Evolutionary conservation across 805 yeast species (phyloP), one percentile per base, ranked within the genome.

Genomic region (Candida fluviatilis): DNA sequence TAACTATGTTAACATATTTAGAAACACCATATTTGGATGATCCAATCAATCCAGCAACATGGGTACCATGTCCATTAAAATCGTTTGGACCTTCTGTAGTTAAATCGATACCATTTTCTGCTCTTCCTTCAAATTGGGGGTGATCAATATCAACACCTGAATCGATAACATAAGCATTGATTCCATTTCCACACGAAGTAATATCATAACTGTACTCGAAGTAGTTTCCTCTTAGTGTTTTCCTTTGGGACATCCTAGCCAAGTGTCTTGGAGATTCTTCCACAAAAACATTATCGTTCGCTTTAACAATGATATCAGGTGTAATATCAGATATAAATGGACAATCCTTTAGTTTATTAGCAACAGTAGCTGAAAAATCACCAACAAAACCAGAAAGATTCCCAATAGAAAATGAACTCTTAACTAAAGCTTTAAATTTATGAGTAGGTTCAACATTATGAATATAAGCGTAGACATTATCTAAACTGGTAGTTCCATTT

Each of bases 101-200:
- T 41, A 80, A 76, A 50, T 82, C 85, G 5, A 66, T 71, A 0
- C 90, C 90, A 41, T 60, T 54, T 5, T 46, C 49, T 5, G 82
- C 86, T 38, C 91, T 62, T 0, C 80, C 82, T 46, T 73, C 80
- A 53, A 85, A 72, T 28, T 82, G 83, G 3, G 78, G 78, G 54
- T 82, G 83, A 2, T 66, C 70, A 8, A 67, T 63, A 45, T 60
- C 62, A 10, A 85, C 77, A 2, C 99, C 98, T 1, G 95, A 84
- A 58, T 90, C 98, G 35, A 89, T 69, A 23, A 90, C 76, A 56
- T 90, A 90, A 0, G 81, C 95, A 42, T 75, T 74, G 1, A 87
- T 85, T 18, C 70, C 75, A 37, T 65, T 63, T 0, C 95, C 95
- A 32, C 58, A 57, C 18, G 56, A 57, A 0, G 60, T 57, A 0